Percentiles rank a stretch among this genome's conserved stretches.
Evolutionary conservation across 2,329 filamentous ascomycete species (phyloP).

Genomic region (Septoria linicola): DNA sequence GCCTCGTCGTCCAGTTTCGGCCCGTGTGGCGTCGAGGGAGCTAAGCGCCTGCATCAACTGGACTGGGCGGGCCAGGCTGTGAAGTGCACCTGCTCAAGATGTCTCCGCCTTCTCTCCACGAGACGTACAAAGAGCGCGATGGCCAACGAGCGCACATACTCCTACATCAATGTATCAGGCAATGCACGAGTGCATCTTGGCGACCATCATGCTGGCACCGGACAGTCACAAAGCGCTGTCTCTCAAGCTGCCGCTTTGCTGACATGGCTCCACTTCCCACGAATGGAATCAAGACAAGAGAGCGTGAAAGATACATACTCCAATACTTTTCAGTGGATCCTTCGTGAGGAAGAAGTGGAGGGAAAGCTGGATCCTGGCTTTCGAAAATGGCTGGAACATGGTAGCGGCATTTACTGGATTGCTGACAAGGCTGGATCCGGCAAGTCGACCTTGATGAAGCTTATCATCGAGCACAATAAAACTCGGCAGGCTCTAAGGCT

Average conservation of each 20-base stretch:
- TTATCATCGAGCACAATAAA: not conserved
- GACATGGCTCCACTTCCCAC: not conserved
- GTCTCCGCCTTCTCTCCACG: too few species aligned
- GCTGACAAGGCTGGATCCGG: conserved; percentile 10
- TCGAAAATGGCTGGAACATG: not conserved
- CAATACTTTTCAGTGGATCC: not conserved
- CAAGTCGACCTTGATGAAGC: conserved; percentile 11
- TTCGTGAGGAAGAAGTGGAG: not conserved
- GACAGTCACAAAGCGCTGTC: not conserved
- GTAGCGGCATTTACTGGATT: conserved; percentile 7
- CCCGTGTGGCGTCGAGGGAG: too few species aligned
- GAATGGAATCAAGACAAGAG: not conserved
- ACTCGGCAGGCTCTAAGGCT: not conserved
- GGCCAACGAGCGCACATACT: too few species aligned
- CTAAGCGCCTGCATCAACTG: too few species aligned
- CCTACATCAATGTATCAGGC: not conserved
- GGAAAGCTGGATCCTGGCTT: not conserved
- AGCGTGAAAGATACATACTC: not conserved
- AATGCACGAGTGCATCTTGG: conserved; percentile 1
- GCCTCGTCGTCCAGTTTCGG: too few species aligned
- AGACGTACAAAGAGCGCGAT: too few species aligned
- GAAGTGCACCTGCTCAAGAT: too few species aligned
- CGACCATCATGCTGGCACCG: not conserved
- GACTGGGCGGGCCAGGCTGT: too few species aligned
- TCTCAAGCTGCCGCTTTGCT: not conserved